Base-by-base conservation (phyloP, 345 rosid genomes). In the Salix purpurea region DNA sequence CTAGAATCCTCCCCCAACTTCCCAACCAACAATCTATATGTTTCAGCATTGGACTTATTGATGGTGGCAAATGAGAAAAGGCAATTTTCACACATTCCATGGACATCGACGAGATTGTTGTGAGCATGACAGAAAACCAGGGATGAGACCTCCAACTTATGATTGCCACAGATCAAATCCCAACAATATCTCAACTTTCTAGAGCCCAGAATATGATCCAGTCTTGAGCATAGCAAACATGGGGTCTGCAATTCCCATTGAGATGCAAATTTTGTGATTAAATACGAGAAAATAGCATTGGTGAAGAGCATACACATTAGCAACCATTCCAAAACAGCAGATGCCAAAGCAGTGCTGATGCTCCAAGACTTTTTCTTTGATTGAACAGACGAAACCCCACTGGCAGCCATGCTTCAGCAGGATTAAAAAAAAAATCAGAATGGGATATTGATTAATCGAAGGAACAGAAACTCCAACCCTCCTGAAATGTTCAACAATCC, bases 121-220 rank as follows among this genome's bases (percentile, higher is more conserved):
- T 96, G 97, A 80, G 91, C 90, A 46, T 89, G 90, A 84, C 98
- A 96, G 62, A 85, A 84, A 74, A 91, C 97, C 62, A 96, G 82
- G 13, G 95, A 92, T 2, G 99, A 91, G 75, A 94, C 90, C 78
- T 94, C 97, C 61, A 88, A 86, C 88, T 90, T 92, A 84, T 96
- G 99, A 62, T 83, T 82, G 67, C 88, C 30, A 26, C 99, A 96
- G 68, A 96, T 82, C 85, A 90, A 82, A 74, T 96, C 97, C 94
- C 90, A 83, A 34, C 89, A 88, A 66, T 79, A 68, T 69, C 85
- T 94, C 60, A 61, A 54, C 74, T 83, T 82, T 78, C 81, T 79
- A 23, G 74, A 83, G 62, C 93, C 91, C 2, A 92, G 76, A 69
- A 96, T 84, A 74, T 89, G 97, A 85, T 96, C 99, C 32, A 96